Conservation (phyloP, 208 protist species). For the Leishmania gerbilli region DNA sequence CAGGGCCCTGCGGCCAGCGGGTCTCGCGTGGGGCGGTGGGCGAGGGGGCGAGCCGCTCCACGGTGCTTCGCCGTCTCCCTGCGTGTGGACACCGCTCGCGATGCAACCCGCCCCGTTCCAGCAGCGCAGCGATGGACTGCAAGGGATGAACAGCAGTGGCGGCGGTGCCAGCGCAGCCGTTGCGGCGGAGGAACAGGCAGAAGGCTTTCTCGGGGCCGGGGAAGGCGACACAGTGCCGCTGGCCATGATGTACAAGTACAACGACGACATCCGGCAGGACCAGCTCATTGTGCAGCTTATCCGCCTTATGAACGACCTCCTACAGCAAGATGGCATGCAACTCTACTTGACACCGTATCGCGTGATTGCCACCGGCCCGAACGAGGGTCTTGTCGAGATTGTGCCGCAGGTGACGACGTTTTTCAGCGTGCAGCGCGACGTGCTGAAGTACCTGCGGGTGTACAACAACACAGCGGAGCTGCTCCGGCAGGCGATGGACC, state of each 20-base stretch:
- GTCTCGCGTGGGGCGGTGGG: not conserved
- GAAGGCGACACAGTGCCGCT: conserved; percentile 36
- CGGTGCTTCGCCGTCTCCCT: conserved; percentile 9
- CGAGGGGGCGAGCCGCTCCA: not conserved
- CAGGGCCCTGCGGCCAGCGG: conserved; percentile 14
- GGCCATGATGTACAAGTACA: conserved; percentile 90
- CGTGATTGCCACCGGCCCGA: conserved; percentile 82
- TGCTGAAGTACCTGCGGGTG: conserved; percentile 64
- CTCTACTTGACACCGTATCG: conserved; percentile 94
- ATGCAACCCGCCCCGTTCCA: conserved; percentile 16
- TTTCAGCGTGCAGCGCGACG: conserved; percentile 75
- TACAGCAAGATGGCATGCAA: conserved; percentile 94
- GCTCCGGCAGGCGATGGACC: conserved; percentile 85
- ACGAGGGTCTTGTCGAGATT: conserved; percentile 84
- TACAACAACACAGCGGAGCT: conserved; percentile 75
- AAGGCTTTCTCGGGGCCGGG: conserved; percentile 7
- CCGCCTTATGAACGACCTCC: conserved; percentile 87
- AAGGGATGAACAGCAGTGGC: not conserved
- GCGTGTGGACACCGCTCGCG: conserved; percentile 17
- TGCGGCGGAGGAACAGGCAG: not conserved
- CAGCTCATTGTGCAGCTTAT: conserved; percentile 96
- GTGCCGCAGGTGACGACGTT: conserved; percentile 87
- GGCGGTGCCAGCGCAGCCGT: conserved; percentile 1
- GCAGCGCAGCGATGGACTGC: not conserved
- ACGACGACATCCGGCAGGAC: conserved; percentile 98